Conservation (phyloP, 768 basidiomycete genomes). For the Solioccasus polychromus region DNA sequence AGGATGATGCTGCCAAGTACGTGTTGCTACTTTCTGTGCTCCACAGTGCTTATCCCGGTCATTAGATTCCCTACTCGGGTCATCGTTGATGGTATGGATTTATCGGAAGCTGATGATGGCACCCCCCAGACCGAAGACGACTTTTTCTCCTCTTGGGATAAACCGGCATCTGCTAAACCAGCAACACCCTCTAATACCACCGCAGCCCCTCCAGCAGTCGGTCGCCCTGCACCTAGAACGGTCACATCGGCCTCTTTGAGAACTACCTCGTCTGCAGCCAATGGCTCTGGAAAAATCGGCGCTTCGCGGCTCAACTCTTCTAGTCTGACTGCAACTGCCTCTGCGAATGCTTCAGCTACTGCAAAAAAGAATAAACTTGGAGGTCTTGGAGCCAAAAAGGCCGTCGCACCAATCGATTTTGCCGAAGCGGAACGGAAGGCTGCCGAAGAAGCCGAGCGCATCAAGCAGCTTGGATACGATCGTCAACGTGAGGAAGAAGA, state of each 20-base stretch:
- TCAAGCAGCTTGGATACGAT: conserved; percentile 91
- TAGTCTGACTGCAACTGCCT: conserved; percentile 29
- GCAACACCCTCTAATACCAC: conserved; percentile 49
- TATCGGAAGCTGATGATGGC: conserved; percentile 35
- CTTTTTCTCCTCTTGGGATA: conserved; percentile 97
- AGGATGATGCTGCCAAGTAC: conserved; percentile 70
- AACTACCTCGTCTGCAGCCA: conserved; percentile 37
- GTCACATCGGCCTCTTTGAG: conserved; percentile 63
- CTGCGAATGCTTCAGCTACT: conserved; percentile 30
- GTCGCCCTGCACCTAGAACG: conserved; percentile 56
- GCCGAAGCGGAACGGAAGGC: conserved; percentile 92
- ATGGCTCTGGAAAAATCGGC: conserved; percentile 37
- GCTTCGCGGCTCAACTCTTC: conserved; percentile 44
- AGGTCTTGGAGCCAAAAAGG: conserved; percentile 83
- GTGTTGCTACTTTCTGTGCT: conserved; percentile 18
- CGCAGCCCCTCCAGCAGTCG: conserved; percentile 56
- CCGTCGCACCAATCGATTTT: conserved; percentile 81
- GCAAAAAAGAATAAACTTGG: conserved; percentile 71
- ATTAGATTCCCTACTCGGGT: conserved; percentile 74
- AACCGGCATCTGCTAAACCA: conserved; percentile 59
- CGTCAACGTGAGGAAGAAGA: conserved; percentile 81
- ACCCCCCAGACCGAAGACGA: conserved; percentile 70
- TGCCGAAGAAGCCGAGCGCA: conserved; percentile 85
- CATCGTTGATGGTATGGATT: conserved; percentile 77
- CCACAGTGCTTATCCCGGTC: not conserved